Evolutionary conservation across 208 protist species (phyloP), one percentile per base, ranked within the genome.

Genomic region (Novymonas esmeraldas): DNA sequence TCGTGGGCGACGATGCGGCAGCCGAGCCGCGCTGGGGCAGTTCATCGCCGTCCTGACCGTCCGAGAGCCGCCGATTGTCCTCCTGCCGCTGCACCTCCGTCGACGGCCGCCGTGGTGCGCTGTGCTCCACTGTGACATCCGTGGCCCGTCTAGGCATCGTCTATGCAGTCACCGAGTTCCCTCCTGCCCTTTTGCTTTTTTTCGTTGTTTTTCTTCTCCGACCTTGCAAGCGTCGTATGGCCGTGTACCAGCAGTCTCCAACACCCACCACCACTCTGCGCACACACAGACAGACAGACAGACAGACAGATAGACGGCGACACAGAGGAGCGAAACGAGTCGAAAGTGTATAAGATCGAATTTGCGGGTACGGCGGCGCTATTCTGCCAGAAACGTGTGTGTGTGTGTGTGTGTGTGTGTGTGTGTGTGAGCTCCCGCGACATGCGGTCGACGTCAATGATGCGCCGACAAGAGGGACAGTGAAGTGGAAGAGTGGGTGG

Each of bases 51-150:
- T 49, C 44, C 34, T 24, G 22, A n/a, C 33, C 46, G 2, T 28
- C 13, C 2, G 51, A 49, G 3, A 74, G 34, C 3, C 42, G 13
- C 16, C 52, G 68, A 29, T 24, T 50, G 68, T 56, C 68, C 26
- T 66, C 68, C 3, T 44, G 4, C 22, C 52, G 44, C 22, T 56
- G 44, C 26, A 57, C 31, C 7, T 46, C n/a, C 3, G 56, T 28
- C 0, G 50, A 41, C 6, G 34, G 28, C 11, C 24, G 20, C 14
- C 10, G 31, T 16, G 24, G 3, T 1, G 33, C 55, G 22, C 22
- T 13, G 6, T 28, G 16, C 18, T 42, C 60, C 36, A 74, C 34
- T 1, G 38, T 67, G 16, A 66, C 46, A 4, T 61, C 41, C 0
- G 28, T 50, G 3, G 60, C 50, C 11, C 31, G 34, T 2, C 26